Evolutionary conservation across 257 asterid species (phyloP).

Genomic region (Schizonepeta tenuifolia): DNA sequence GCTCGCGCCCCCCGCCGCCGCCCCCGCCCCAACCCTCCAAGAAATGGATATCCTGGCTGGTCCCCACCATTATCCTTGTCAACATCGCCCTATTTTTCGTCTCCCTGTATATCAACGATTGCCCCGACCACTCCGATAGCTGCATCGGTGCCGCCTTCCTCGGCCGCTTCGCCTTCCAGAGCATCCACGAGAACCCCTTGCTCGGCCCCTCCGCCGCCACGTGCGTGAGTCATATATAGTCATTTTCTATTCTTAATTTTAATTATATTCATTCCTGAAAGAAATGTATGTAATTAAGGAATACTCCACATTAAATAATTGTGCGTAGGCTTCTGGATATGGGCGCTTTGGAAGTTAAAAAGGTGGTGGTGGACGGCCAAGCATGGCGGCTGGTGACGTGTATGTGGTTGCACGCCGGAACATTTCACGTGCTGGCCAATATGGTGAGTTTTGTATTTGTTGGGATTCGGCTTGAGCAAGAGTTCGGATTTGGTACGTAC

Average conservation of each 20-base stretch:
- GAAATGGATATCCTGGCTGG: constrained; percentile 88
- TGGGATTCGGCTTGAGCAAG: constrained; percentile 69
- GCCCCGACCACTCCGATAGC: constrained; percentile 54
- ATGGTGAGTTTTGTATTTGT: constrained; percentile 68
- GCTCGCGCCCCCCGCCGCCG: constrained; percentile 22
- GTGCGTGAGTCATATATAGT: constrained; percentile 57
- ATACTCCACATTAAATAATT: neutral
- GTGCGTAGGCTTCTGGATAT: constrained; percentile 46
- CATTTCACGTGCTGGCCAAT: constrained; percentile 59
- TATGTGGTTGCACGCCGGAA: constrained; percentile 77
- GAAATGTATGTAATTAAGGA: neutral
- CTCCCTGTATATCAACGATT: constrained; percentile 69
- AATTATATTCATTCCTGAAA: no score
- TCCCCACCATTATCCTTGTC: constrained; percentile 59
- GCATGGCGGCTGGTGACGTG: constrained; percentile 62
- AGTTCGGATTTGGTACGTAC: constrained; percentile 65
- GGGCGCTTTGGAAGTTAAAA: constrained; percentile 58
- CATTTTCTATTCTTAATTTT: no score
- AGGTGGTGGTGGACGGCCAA: constrained; percentile 52
- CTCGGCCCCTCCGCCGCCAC: constrained; percentile 92
- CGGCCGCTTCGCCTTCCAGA: constrained; percentile 81
- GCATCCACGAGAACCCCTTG: constrained; percentile 77
- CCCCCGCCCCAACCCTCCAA: constrained; percentile 29
- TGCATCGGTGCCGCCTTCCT: constrained; percentile 58
- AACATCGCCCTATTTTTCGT: constrained; percentile 57